phyloP scores from a whole-genome alignment of 164 flowering plant genomes.

The Vitis riparia region DNA sequence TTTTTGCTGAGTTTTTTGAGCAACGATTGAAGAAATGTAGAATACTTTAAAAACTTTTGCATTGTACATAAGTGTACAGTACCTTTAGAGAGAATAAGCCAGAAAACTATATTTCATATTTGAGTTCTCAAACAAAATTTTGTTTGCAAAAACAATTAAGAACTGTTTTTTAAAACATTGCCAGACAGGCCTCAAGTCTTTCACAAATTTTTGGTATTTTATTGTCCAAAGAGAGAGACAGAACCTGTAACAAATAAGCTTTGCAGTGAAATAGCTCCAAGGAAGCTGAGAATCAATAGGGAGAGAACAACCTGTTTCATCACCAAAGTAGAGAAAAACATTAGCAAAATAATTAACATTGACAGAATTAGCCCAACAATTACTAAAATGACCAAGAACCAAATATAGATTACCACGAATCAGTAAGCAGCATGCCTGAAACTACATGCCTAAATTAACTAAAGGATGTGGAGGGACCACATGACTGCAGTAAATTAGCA shows the following conservation, averaged over 20 bases:
- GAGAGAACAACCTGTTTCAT: constrained; percentile 54
- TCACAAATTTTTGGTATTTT: neutral
- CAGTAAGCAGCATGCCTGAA: neutral
- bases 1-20: too few species aligned
- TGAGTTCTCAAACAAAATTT: too few species aligned
- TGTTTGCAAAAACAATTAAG: too few species aligned
- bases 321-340: neutral
- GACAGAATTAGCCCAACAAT: neutral
- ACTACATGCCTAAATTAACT: neutral
- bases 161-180: too few species aligned
- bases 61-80: too few species aligned
- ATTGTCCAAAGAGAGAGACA: constrained; percentile 12
- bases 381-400: neutral
- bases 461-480: too few species aligned
- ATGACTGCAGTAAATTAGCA: too few species aligned
- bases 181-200: too few species aligned
- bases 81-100: too few species aligned
- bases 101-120: too few species aligned
- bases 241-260: constrained; percentile 55
- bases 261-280: constrained; percentile 58
- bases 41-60: too few species aligned
- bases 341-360: neutral
- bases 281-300: constrained; percentile 54
- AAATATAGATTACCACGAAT: neutral
- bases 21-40: too few species aligned